Percentiles rank a stretch among this genome's conserved stretches.
phyloP scores from a whole-genome alignment of 164 flowering plant genomes.

The Nelumbo lutea region DNA sequence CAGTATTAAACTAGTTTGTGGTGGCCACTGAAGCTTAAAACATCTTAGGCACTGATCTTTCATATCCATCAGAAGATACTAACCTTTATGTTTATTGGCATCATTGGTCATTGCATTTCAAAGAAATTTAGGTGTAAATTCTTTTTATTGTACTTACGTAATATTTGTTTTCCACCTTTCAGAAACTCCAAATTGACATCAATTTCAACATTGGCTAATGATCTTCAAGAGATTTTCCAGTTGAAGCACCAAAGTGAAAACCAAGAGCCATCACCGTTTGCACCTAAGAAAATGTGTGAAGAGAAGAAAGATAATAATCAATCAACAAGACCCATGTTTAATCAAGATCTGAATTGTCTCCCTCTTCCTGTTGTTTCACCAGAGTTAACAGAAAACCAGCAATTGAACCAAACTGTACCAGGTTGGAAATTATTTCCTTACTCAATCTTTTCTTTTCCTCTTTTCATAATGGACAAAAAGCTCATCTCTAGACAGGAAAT shows the following conservation, averaged over 20 bases:
- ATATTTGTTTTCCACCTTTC: constrained; percentile 5
- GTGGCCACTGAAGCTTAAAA: no score
- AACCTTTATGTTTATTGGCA: no score
- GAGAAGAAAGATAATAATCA: constrained; percentile 4
- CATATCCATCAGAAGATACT: no score
- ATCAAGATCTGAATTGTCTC: constrained; percentile 43
- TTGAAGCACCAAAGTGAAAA: constrained; percentile 17
- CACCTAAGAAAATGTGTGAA: constrained; percentile 8
- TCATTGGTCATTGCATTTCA: no score
- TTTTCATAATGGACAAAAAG: not conserved
- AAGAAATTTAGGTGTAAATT: no score
- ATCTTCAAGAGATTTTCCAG: constrained; percentile 25
- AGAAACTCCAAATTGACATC: constrained; percentile 19
- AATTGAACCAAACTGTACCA: constrained; percentile 19
- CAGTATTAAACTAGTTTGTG: no score
- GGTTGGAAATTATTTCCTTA: constrained; percentile 23
- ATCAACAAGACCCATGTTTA: constrained; percentile 22
- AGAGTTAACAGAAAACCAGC: constrained; percentile 16
- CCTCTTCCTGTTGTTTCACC: constrained; percentile 21
- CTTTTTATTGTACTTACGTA: not conserved
- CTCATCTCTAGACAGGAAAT: not conserved
- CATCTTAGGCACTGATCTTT: no score
- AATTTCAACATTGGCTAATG: constrained; percentile 24
- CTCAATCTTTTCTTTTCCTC: not conserved
- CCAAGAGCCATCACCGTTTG: constrained; percentile 3